Evolutionary conservation across 345 rosid species (phyloP), one percentile per base, ranked within the genome.

Genomic region (Aquilaria sinensis): DNA sequence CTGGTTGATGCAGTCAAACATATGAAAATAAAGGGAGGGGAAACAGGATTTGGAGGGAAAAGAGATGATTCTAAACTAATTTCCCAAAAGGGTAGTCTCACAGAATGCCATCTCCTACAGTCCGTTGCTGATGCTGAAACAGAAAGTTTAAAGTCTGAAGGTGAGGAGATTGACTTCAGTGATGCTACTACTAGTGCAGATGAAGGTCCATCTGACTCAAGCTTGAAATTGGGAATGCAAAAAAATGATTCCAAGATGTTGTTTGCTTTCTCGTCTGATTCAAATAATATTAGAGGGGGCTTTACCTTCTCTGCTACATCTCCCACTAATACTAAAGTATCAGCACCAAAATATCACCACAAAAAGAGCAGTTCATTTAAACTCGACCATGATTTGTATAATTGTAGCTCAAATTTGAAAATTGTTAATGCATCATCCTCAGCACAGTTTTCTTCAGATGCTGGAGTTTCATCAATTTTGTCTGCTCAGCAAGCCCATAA

Each of bases 131-230:
- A 78, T 60, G 78, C 81, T 64, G 96, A 88, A 64, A 80, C 94
- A 30, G 94, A 88, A 75, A 88, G 96, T 79, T 86, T 81, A 72
- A 86, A 81, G 72, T 80, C 96, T 43, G 96, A 85, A 58, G 75
- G 80, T 48, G 96, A 91, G 72, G 96, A 83, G 77, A 80, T 83
- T 65, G 86, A 83, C 57, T 70, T 69, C 33, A 67, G 62, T 63
- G 90, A 85, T 63, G 63, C 72, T 53, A 60, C 67, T 49, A 75
- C 49, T 63, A 67, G 71, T 54, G 80, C 88, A 64, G 68, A 75
- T 58, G 88, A 75, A 78, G 78, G 48, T 70, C 89, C 81, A 62
- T 82, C 87, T 64, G 64, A 77, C 75, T 83, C 86, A 51, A 79
- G 74, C 68, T 76, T 64, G 58, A 70, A 62, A 57, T 3, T 72